Conservation (phyloP, 2,329 filamentous ascomycete genomes). For the Penicillium oxalicum region DNA sequence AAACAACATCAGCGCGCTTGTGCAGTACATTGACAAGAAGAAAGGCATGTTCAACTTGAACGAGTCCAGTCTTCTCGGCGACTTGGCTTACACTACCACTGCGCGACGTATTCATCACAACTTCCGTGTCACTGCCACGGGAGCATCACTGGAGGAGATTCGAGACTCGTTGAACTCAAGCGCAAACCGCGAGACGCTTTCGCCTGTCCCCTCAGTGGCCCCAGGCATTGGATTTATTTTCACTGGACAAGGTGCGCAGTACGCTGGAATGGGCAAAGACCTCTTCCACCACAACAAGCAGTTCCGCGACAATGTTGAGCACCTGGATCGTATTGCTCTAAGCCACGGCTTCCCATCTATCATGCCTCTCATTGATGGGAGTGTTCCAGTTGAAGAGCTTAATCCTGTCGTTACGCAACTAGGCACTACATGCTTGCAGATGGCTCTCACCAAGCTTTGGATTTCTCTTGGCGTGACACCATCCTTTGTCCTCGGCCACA, state of each 20-base stretch:
- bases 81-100: conserved; percentile 62
- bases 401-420: conserved; percentile 34
- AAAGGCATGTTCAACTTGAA: conserved; percentile 28
- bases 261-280: conserved; percentile 28
- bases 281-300: conserved; percentile 17
- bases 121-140: conserved; percentile 23
- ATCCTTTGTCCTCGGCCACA: conserved; percentile 38
- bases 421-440: conserved; percentile 36
- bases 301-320: conserved; percentile 29
- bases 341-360: conserved; percentile 27
- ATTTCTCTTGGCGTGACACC: conserved; percentile 29
- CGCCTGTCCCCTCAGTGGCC: conserved; percentile 16
- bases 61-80: conserved; percentile 45
- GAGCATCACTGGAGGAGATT: conserved; percentile 19
- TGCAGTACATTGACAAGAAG: conserved; percentile 51
- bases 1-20: conserved; percentile 52
- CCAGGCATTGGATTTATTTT: conserved; percentile 26
- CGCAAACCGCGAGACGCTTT: conserved; percentile 15
- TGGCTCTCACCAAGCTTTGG: conserved; percentile 37
- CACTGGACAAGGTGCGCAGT: conserved; percentile 37
- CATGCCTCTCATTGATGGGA: conserved; percentile 23
- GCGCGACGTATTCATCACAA: conserved; percentile 47
- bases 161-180: conserved; percentile 13
- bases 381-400: conserved; percentile 15
- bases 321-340: conserved; percentile 27